Base-by-base conservation (phyloP, 305 asterid species). In the Rubia tinctorum region DNA sequence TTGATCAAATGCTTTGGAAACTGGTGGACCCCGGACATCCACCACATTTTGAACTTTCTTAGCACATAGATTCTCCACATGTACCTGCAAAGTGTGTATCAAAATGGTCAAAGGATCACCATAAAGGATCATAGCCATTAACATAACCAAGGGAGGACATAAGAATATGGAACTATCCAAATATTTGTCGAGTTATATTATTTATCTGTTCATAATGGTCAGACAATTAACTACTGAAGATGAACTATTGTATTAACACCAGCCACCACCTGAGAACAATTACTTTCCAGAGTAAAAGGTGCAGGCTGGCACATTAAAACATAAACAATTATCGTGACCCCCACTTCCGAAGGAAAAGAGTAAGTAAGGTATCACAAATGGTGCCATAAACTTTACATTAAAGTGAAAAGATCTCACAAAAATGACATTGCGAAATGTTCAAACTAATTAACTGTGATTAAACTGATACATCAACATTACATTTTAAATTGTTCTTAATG, bases 11-110 rank as follows among this genome's bases (percentile, higher is more conserved):
- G 97, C 97, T 83, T 91, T 91, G 4, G 90, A 87, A 76, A 86
- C 88, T 66, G 97, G 98, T 80, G 98, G 98, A 72, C 97, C 98
- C 60, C 98, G 93, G 71, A 89, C 84, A 87, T 91, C 99, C 79
- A 88, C 81, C 85, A 89, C 84, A 80, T 84, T 86, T 79, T 90
- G 88, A 73, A 73, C 87, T 81, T 94, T 97, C 90, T 87, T 91
- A 68, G 85, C 80, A 76, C 80, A 79, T 69, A 94, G 80, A 65
- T 84, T 82, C 72, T 86, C 81, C 30, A 94, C 85, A 37, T 59
- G 82, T 80, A 88, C 90, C 97, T 94, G 89, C 84, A 77, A 68
- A 73, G 42, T 49, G 39, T 17, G 45, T 37, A 65, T 11, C 59
- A 25, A 39, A 25, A 49, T 37, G 69, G 65, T 65, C 62, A 71